A percentile compares a stretch with the other conserved stretches of the same genome.
phyloP scores from a whole-genome alignment of 495 filamentous ascomycete species.

The Annulohypoxylon bovei region DNA sequence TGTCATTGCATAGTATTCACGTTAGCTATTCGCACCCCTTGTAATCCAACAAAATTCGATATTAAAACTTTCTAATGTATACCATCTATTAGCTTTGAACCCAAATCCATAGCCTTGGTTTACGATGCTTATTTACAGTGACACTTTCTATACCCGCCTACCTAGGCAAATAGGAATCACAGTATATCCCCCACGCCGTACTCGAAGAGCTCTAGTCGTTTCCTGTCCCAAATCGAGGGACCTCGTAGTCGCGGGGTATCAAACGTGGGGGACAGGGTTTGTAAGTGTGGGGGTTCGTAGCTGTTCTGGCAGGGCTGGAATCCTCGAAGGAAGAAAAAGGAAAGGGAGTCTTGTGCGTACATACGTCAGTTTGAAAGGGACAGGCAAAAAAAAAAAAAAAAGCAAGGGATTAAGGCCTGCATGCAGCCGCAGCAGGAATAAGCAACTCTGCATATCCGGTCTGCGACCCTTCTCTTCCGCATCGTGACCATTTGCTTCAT shows the following conservation, averaged over 20 bases:
- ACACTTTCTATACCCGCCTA: not conserved
- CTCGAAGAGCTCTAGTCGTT: not conserved
- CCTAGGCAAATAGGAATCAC: not conserved
- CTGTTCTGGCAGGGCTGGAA: conserved; percentile 10
- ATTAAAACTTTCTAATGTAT: not conserved
- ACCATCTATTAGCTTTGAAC: not conserved
- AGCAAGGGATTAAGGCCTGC: not conserved
- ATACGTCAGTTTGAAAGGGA: not conserved
- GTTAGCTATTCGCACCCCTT: too few relatives aligned
- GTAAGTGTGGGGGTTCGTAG: conserved; percentile 12
- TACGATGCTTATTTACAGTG: not conserved
- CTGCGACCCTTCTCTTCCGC: conserved; percentile 4
- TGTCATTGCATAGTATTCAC: too few relatives aligned
- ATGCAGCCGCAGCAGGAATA: conserved; percentile 26
- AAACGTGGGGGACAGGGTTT: conserved; percentile 4
- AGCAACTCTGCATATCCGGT: conserved; percentile 30
- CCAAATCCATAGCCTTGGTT: conserved; percentile 26
- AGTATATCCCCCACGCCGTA: conserved; percentile 13
- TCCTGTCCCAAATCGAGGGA: not conserved
- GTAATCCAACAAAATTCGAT: not conserved
- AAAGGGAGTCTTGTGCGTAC: not conserved
- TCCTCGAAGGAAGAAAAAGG: conserved; percentile 15
- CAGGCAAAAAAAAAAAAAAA: not conserved
- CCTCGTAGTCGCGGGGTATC: conserved; percentile 3
- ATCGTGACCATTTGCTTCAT: conserved; percentile 5